Base-by-base conservation (phyloP, 257 asterid species). In the Ilex asprella region DNA sequence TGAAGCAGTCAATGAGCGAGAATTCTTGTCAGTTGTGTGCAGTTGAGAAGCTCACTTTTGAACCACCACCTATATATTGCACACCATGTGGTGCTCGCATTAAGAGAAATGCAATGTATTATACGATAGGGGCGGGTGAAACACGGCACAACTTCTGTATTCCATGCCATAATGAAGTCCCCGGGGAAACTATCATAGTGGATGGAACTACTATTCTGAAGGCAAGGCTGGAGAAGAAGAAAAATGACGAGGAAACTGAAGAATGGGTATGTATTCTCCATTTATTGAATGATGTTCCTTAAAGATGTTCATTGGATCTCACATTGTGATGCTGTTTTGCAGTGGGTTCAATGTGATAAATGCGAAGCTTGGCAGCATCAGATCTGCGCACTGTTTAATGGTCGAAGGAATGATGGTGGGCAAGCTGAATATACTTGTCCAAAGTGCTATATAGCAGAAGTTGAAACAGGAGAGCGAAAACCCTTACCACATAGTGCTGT, bases 311-410 rank as follows among this genome's bases (percentile, higher is more conserved):
- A 35, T 35, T 35, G 8, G 27, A 21, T 21, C 27, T 21, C 27
- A 35, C 41, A 35, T 35, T 35, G 8, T 35, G 5, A 35, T 35
- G 41, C 41, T 76, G 71, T 74, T 70, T 60, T 64, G 75, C 92
- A 93, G 99, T 93, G 99, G 99, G 99, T 93, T 70, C 99, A 93
- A 78, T 93, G 99, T 67, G 99, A 93, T 75, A 93, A 86, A 69
- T 93, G 99, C 75, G 97, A 93, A 78, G 95, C 94, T 69, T 93
- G 99, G 99, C 99, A 93, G 76, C 99, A 93, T 76, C 99, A 93
- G 75, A 89, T 93, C 64, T 93, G 99, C 69, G 97, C 97, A 59
- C 76, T 93, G 66, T 93, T 93, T 71, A 93, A 93, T 73, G 97
- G 99, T 81, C 82, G 94, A 81, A 87, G 97, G 75, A 93, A 93